Evolutionary conservation across 2,329 filamentous ascomycete genomes (phyloP), one percentile per base, ranked within the genome.

Genomic region (Harringtonia aguacate): DNA sequence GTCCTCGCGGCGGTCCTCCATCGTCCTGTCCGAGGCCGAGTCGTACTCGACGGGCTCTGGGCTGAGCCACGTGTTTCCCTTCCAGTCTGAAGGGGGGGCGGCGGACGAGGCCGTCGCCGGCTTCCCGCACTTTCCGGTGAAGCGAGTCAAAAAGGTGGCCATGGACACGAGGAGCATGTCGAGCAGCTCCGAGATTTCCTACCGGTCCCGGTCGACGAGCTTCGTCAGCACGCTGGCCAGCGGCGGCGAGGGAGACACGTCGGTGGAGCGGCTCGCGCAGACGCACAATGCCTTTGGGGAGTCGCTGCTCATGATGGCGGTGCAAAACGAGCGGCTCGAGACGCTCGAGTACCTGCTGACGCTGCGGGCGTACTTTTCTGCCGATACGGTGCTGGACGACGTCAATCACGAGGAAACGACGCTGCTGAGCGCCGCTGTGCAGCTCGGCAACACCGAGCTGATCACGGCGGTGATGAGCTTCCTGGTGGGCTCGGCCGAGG

Each of bases 161-260:
- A 84, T 95, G 84, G 87, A 95, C 56, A 84, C 84, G 15, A 72
- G 88, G 52, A 95, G 90, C 55, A 74, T 94, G 60, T 95, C 90
- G 8, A 88, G 81, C 52, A 84, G 83, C 34, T 97, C 90, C 0
- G 84, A 82, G 30, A 77, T 84, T 41, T 97, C 90, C 0, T 86
- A 86, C 46, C 76, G 81, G 46, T 97, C 90, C 2, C 75, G 82
- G 46, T 81, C 86, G 1, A 81, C 78, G 37, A 95, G 88, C 17
- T 71, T 92, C 18, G 80, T 81, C 21, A 47, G 45, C 36, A 92
- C 87, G 2, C 71, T 80, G 22, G 69, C 74, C 5, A 86, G 81
- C 57, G 80, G 76, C 1, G 71, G 90, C 10, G 88, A 94, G 61
- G 87, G 86, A 3, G 90, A 95, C 57, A 84, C 84, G 1, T 95